Evolutionary conservation across 2,329 filamentous ascomycete genomes (phyloP).

Genomic region (Emmonsiellopsis sp.): DNA sequence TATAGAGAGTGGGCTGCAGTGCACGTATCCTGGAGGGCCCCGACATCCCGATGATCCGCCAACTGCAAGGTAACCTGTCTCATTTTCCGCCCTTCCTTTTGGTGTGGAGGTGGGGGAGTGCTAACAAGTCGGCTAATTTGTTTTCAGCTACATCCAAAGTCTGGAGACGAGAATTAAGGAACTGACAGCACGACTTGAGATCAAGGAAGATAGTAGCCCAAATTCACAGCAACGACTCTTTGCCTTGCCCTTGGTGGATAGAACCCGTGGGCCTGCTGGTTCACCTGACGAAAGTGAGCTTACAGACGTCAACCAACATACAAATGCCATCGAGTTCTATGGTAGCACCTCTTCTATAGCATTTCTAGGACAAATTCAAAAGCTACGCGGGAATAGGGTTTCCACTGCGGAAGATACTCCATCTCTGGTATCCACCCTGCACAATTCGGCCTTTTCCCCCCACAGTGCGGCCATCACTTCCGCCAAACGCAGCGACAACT

Average conservation of each 20-base stretch:
- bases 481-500: constrained; percentile 22
- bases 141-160: constrained; percentile 25
- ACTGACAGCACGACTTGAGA: constrained; percentile 19
- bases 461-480: neutral
- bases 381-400: constrained; percentile 15
- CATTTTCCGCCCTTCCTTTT: neutral
- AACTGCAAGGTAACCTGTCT: constrained; percentile 18
- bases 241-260: neutral
- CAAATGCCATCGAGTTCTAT: constrained; percentile 40
- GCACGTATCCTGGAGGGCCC: constrained; percentile 27
- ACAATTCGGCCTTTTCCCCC: constrained; percentile 38
- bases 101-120: neutral
- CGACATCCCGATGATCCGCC: constrained; percentile 22
- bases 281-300: constrained; percentile 27
- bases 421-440: constrained; percentile 37
- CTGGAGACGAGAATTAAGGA: constrained; percentile 27
- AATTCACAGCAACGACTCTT: constrained; percentile 12
- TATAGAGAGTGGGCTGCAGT: constrained; percentile 25
- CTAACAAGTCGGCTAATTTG: constrained; percentile 1
- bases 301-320: constrained; percentile 38
- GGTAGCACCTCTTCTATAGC: constrained; percentile 41
- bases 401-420: constrained; percentile 18
- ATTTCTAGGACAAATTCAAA: constrained; percentile 35
- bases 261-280: constrained; percentile 19
- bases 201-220: constrained; percentile 13